These are phyloP conservation scores for grape (Vitis vinifera) DNA, from an alignment of 164 flowering plant species.

Conservation along the genomic window ASM3070453v1 NC_081821.1:17866001-17866500, in stretches of 20 bases:
- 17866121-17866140: constrained; percentile 1
- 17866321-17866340: constrained; percentile 6
- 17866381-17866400: constrained; percentile 17
- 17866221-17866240: constrained; percentile 10
- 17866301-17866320: constrained; percentile 4
- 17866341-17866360: neutral
- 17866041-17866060: neutral
- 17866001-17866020: neutral
- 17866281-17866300: constrained; percentile 10
- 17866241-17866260: constrained; percentile 14
- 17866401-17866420: constrained; percentile 3
- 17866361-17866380: neutral
- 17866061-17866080: neutral
- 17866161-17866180: constrained; percentile 2
- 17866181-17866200: constrained; percentile 10
- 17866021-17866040: neutral
- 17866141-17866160: constrained; percentile 2
- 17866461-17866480: too few relatives aligned
- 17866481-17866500: too few relatives aligned
- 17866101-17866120: neutral
- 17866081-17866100: neutral
- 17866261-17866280: neutral
- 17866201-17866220: constrained; percentile 6
- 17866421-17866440: neutral
- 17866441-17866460: neutral